Evolutionary conservation across 2,329 filamentous ascomycete genomes (phyloP), one percentile per base, ranked within the genome.

Genomic region (Neodidymelliopsis sp.): DNA sequence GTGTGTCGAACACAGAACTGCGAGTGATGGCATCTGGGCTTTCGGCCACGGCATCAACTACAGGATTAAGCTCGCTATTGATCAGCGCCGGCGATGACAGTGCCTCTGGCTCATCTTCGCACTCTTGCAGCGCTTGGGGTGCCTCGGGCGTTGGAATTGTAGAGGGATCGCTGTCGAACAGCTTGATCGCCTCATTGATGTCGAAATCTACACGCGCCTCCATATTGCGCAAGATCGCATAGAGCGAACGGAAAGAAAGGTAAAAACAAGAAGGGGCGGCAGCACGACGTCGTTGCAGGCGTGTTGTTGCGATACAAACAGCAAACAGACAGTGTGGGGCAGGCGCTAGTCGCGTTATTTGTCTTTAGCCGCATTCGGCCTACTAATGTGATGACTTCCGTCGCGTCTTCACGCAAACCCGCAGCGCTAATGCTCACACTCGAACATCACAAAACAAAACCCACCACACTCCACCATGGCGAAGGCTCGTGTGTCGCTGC

Each of bases 181-280:
- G 84, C 81, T 96, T 97, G 74, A 97, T 88, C 59, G 91, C 91
- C 79, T 96, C 89, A 74, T 97, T 96, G 75, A 99, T 90, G 74
- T 97, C 90, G 77, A 99, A 99, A 68, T 87, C 83, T 71, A 91
- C 83, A 57, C 75, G 77, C 58, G 79, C 78, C 63, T 81, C 81
- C 78, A 89, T 89, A 67, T 80, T 88, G 86, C 68, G 60, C 59
- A 57, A 46, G 55, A 43, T 56, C 42, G 53, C 43, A 39, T 42
- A 24, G 36, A 33, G 40, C 37, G 34, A 40, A 49, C 49, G 25
- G 34, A 38, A 44, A 44, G 39, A 51, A 51, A 51, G 46, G 13
- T 41, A 51, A 35, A 29, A 55, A 53, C 38, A 53, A 54, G 46
- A 59, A 55, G 49, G 36, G 20, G 50, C 54, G 35, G 49, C 43